These are phyloP conservation scores for Phytophthora constricta DNA, from an alignment of 352 stramenopile genomes.

Conservation along the genomic window DNA sequence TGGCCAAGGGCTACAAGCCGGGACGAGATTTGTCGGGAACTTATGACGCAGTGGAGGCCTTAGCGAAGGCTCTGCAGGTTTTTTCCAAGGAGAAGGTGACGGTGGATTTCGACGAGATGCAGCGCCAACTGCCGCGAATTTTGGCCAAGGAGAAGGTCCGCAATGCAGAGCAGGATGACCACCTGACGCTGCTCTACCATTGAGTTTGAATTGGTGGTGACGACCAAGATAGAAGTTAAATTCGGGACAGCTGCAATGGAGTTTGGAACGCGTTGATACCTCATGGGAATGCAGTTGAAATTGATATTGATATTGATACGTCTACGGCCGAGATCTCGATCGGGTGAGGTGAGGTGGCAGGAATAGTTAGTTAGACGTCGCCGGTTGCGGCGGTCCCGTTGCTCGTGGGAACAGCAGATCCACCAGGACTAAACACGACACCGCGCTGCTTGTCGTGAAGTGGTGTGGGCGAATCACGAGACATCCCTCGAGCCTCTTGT, in stretches of 20 bases:
- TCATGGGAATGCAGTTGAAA: not conserved
- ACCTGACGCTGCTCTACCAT: slow-evolving; percentile 56
- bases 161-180: slow-evolving; percentile 25
- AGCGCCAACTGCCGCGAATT: slow-evolving; percentile 36
- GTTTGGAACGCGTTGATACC: not conserved
- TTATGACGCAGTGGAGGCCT: slow-evolving; percentile 57
- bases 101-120: slow-evolving; percentile 45
- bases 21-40: slow-evolving; percentile 54
- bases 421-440: not conserved
- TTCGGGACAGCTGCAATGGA: no score
- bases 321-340: slow-evolving; percentile 1
- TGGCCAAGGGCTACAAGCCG: slow-evolving; percentile 72
- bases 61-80: slow-evolving; percentile 40
- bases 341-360: not conserved
- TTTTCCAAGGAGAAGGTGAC: slow-evolving; percentile 41
- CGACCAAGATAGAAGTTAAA: slow-evolving; percentile 4
- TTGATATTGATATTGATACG: not conserved
- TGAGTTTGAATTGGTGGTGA: no score
- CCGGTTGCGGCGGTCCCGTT: not conserved
- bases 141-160: slow-evolving; percentile 40
- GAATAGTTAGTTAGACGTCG: not conserved
- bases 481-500: slow-evolving; percentile 71
- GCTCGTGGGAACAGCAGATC: no score
- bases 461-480: slow-evolving; percentile 58
- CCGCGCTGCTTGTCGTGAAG: slow-evolving; percentile 31